phyloP scores from a whole-genome alignment of 768 basidiomycete species.

The Trametes elegans region DNA sequence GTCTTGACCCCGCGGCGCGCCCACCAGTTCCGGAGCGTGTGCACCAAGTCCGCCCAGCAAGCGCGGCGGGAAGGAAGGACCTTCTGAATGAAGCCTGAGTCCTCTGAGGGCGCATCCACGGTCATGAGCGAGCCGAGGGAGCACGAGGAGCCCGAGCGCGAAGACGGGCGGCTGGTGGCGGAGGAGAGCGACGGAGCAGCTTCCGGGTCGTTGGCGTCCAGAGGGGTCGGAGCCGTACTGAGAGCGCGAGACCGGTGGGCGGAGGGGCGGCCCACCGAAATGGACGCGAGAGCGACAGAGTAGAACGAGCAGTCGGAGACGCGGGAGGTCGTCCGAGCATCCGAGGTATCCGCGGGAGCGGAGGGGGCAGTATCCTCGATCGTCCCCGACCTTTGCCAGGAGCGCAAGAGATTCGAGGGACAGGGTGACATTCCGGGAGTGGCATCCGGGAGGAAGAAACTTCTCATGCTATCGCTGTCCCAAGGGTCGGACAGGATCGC shows the following conservation, averaged over 20 bases:
- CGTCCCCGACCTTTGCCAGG: too few species aligned
- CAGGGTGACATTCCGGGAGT: too few species aligned
- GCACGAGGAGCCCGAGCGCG: neutral
- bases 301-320: neutral
- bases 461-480: too few species aligned
- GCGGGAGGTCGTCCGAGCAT: neutral
- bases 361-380: too few species aligned
- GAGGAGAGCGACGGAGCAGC: neutral
- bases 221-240: neutral
- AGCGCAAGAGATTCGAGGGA: too few species aligned
- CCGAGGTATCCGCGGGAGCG: neutral
- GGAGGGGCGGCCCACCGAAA: neutral
- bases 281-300: neutral
- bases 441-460: too few species aligned
- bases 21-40: neutral
- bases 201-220: neutral
- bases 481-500: too few species aligned
- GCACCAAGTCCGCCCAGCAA: neutral
- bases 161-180: neutral
- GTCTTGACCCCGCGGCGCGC: neutral
- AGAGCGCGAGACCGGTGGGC: neutral
- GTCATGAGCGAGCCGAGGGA: neutral
- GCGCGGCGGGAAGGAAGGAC: neutral
- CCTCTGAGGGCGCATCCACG: neutral
- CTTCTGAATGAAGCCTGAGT: neutral